These are phyloP conservation scores for Elasticomyces elasticus DNA, from an alignment of 495 filamentous ascomycete species.

Conservation along the genomic window DNA sequence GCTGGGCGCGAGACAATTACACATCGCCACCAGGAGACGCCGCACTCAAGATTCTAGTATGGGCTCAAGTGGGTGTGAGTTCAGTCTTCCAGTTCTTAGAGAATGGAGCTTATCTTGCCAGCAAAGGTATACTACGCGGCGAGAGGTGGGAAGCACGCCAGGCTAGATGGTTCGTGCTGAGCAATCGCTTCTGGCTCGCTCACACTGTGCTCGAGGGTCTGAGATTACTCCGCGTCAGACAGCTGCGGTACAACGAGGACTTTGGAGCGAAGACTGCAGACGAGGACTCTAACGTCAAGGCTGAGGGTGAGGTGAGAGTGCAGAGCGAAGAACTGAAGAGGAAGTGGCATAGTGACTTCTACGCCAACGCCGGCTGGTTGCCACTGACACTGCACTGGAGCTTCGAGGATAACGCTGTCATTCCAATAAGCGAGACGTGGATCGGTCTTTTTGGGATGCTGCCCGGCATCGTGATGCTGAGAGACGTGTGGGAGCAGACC, in stretches of 20 bases:
- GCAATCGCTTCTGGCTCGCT: conserved; percentile 65
- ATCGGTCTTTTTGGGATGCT: conserved; percentile 12
- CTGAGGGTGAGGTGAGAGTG: conserved; percentile 26
- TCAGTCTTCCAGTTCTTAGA: conserved; percentile 68
- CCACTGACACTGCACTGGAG: conserved; percentile 74
- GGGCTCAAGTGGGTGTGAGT: conserved; percentile 58
- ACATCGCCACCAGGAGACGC: conserved; percentile 26
- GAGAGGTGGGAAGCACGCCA: conserved; percentile 42
- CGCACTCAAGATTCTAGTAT: conserved; percentile 44
- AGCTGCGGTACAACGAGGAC: conserved; percentile 32
- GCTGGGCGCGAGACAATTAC: conserved; percentile 43
- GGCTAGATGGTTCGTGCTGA: conserved; percentile 58
- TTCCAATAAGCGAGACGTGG: conserved; percentile 10
- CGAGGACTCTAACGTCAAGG: conserved; percentile 24
- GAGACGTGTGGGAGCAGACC: conserved; percentile 12
- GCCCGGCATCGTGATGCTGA: conserved; percentile 5
- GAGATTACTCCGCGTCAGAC: conserved; percentile 45
- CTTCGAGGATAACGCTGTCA: conserved; percentile 38
- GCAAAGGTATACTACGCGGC: conserved; percentile 53
- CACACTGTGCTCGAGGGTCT: conserved; percentile 70
- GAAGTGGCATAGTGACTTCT: conserved; percentile 28
- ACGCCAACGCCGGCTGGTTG: conserved; percentile 46
- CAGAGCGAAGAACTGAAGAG: conserved; percentile 33
- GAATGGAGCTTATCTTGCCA: conserved; percentile 69
- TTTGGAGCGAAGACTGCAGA: conserved; percentile 20